Conservation (phyloP, 1,284 basidiomycete genomes). For the Moesziomyces parantarcticus region DNA sequence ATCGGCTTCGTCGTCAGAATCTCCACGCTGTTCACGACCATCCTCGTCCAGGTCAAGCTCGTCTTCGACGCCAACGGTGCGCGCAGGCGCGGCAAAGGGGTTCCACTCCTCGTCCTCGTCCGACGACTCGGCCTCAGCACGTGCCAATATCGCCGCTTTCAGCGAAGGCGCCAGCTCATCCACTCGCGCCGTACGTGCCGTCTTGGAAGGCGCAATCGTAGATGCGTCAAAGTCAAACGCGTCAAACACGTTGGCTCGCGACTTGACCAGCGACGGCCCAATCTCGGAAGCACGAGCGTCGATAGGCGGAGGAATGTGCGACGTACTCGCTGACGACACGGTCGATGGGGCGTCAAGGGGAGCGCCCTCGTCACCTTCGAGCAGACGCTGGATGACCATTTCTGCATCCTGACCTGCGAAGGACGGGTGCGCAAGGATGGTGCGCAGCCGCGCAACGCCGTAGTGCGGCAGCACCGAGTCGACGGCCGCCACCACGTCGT, state of each 20-base stretch:
- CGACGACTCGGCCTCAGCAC: constrained; percentile 36
- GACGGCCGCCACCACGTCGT: constrained; percentile 33
- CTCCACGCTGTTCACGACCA: constrained; percentile 23
- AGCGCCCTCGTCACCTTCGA: constrained; percentile 43
- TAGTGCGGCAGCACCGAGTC: constrained; percentile 47
- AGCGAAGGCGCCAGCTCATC: constrained; percentile 41
- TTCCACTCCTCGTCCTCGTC: constrained; percentile 55
- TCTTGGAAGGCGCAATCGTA: constrained; percentile 19
- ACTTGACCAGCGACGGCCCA: constrained; percentile 28
- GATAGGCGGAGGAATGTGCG: not conserved
- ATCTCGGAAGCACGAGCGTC: not conserved
- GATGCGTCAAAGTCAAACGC: constrained; percentile 32
- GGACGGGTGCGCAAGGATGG: constrained; percentile 26
- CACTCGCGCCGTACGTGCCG: constrained; percentile 11
- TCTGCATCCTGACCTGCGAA: constrained; percentile 40
- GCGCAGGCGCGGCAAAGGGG: constrained; percentile 26
- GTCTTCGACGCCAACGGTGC: constrained; percentile 48
- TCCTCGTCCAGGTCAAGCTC: constrained; percentile 49
- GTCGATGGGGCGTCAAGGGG: not conserved
- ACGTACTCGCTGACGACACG: not conserved
- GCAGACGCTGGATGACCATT: constrained; percentile 40
- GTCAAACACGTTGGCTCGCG: constrained; percentile 48
- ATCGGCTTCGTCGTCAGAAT: constrained; percentile 8
- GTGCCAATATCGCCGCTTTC: constrained; percentile 49
- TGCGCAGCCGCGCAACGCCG: constrained; percentile 24